Conservation (phyloP, 129 eudicot genomes). For the Centrapalus pauciflorus region DNA sequence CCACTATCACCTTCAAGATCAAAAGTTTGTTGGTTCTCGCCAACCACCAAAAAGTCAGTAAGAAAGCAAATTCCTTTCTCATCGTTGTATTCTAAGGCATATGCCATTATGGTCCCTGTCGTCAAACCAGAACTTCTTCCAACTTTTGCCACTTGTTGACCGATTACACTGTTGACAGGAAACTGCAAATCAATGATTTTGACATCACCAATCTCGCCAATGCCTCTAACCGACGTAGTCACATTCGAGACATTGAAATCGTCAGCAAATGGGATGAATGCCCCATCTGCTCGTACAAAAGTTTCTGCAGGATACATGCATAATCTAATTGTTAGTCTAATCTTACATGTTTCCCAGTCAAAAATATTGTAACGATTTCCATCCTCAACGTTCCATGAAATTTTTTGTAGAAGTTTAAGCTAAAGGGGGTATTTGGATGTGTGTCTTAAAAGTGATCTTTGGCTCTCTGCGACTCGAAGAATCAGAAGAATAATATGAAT, state of each 20-base stretch:
- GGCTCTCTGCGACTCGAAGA: background rate
- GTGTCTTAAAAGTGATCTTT: background rate
- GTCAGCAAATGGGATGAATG: conserved; percentile 81
- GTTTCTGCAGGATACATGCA: conserved; percentile 51
- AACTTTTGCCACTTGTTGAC: conserved; percentile 74
- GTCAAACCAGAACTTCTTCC: conserved; percentile 94
- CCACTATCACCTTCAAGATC: conserved; percentile 97
- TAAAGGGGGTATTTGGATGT: background rate
- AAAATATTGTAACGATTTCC: background rate
- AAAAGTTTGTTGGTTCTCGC: conserved; percentile 77
- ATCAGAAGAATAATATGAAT: too few species aligned
- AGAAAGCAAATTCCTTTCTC: conserved; percentile 79
- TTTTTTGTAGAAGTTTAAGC: conserved; percentile 9
- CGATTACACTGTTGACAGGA: conserved; percentile 59
- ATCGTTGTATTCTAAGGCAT: conserved; percentile 79
- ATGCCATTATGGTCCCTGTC: conserved; percentile 86
- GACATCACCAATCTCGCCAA: conserved; percentile 78
- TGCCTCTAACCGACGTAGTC: conserved; percentile 58
- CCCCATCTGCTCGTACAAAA: conserved; percentile 92
- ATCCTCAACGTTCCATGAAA: background rate
- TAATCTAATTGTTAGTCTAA: conserved; percentile 15
- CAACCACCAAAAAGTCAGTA: conserved; percentile 82
- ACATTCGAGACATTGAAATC: conserved; percentile 56
- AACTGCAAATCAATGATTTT: conserved; percentile 78
- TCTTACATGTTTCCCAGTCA: background rate